Conservation (phyloP, 2,329 filamentous ascomycete genomes). For the Colletotrichum eleusines region DNA sequence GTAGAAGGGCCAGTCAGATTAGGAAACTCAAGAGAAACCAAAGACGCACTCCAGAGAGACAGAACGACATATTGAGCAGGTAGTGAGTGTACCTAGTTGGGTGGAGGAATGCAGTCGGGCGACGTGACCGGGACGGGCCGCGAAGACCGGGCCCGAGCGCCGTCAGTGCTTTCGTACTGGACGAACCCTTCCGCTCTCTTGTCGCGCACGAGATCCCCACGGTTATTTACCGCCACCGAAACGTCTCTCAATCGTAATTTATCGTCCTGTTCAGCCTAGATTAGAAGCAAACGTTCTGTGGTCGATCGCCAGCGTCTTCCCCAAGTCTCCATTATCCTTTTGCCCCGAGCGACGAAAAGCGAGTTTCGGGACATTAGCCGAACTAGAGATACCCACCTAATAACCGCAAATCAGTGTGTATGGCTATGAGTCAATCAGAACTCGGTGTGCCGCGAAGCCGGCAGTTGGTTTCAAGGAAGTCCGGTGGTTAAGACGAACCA, state of each 20-base stretch:
- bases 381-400: not conserved
- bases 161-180: not conserved
- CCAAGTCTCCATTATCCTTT: too few species aligned
- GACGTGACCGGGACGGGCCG: not conserved
- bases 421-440: not conserved
- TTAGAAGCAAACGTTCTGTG: not conserved
- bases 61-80: not conserved
- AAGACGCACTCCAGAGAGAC: not conserved
- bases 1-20: not conserved
- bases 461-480: constrained; percentile 4
- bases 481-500: constrained; percentile 11
- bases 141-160: not conserved
- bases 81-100: not conserved
- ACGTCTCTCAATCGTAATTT: not conserved
- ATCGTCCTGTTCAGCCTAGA: too few species aligned
- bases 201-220: not conserved
- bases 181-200: not conserved
- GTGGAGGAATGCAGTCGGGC: not conserved
- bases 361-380: not conserved
- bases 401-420: not conserved
- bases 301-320: not conserved
- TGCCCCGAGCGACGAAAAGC: not conserved
- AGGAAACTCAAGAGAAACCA: not conserved
- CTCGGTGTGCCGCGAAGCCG: not conserved
- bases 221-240: not conserved